A percentile compares a stretch with the other conserved stretches of the same genome.
Evolutionary conservation across 129 eudicot genomes (phyloP).

Genomic region (Centrapalus pauciflorus): DNA sequence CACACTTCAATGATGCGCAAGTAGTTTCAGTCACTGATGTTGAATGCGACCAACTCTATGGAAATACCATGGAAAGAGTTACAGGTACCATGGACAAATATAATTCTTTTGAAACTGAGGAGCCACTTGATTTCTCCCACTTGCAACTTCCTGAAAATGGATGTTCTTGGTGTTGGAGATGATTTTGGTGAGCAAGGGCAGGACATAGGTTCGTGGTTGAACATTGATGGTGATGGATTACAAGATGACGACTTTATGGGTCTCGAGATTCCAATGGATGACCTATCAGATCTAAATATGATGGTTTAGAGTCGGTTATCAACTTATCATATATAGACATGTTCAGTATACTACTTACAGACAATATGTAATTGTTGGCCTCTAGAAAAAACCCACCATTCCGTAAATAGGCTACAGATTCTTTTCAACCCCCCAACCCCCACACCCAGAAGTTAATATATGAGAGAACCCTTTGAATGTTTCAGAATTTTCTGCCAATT

Average conservation of each 20-base stretch:
- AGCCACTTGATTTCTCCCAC: slow-evolving; percentile 33
- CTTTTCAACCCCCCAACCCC: too few species aligned
- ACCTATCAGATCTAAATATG: too few species aligned
- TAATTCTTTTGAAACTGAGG: slow-evolving; percentile 26
- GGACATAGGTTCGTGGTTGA: too few species aligned
- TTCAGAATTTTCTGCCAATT: slow-evolving; percentile 25
- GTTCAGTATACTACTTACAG: slow-evolving; percentile 34
- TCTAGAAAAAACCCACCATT: too few species aligned
- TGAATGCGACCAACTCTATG: too few species aligned
- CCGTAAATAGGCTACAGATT: too few species aligned
- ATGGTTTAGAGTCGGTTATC: slow-evolving; percentile 35
- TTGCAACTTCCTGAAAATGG: slow-evolving; percentile 50
- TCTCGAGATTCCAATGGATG: too few species aligned
- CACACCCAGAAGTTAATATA: slow-evolving; percentile 33
- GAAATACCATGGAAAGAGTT: too few species aligned
- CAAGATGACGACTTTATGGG: too few species aligned
- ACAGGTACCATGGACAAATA: slow-evolving; percentile 32
- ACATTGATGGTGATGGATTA: too few species aligned
- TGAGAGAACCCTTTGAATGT: slow-evolving; percentile 10
- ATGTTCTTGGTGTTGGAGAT: slow-evolving; percentile 47
- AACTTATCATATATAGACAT: slow-evolving; percentile 39
- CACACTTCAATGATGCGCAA: too few species aligned
- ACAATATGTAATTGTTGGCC: slow-evolving; percentile 19
- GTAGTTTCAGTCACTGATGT: slow-evolving; percentile 26
- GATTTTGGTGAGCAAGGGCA: slow-evolving; percentile 53